Evolutionary conservation across 495 filamentous ascomycete genomes (phyloP), one percentile per base, ranked within the genome.

Genomic region (Penicillium argentinense): DNA sequence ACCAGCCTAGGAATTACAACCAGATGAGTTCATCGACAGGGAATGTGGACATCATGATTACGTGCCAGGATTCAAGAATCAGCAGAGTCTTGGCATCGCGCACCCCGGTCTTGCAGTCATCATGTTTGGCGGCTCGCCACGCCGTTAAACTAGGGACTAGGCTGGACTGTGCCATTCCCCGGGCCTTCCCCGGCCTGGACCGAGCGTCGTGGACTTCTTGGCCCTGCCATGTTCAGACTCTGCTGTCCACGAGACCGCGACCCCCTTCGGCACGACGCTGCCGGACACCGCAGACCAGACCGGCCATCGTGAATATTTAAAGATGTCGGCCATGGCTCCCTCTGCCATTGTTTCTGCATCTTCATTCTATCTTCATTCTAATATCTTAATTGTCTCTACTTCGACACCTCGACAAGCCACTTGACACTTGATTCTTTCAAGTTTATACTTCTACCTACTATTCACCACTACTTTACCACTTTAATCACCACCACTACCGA

Each of bases 181-280:
- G 27, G 24, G 21, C 11, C 27, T 9, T 28, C 8, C 21, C 11
- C 21, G 24, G 21, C 11, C 27, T 30, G 24, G 33, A 30, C 39
- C 42, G 39, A 44, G 37, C 32, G n/a, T 38, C 41, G 39, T 30
- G 19, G 14, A 30, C 39, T 39, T 33, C 32, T 36, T 29, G 40
- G 43, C 32, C 37, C 26, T 30, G 39, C 21, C 11, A 34, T 43
- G 22, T 24, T 19, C 47, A 58, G 43, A 45, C 26, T 51, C 28
- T 51, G 44, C 39, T 58, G 55, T 54, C 47, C 55, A 58, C 55
- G 55, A 58, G 55, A 54, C 55, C 51, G n/a, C n/a, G 38, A 37
- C 22, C 11, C 26, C 21, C 6, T 32, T 30, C 27, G 28, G 42
- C 32, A 38, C 19, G 11, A 32, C 14, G 5, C 22, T 41, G 18